Base-by-base conservation (phyloP, 106 monocot species). In the Allium cepa region DNA sequence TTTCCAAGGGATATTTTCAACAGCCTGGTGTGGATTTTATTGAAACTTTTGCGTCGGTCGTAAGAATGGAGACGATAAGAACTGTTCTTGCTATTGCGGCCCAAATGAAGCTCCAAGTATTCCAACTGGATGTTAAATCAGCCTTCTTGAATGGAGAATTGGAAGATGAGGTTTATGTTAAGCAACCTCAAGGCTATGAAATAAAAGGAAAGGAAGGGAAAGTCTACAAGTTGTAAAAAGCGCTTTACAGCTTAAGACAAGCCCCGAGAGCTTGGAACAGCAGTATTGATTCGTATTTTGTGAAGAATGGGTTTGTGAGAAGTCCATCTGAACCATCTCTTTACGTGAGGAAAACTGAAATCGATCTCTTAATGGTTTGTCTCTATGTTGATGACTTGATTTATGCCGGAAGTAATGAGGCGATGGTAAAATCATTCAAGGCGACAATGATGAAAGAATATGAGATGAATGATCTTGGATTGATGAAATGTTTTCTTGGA, bases 381-480 rank as follows among this genome's bases (percentile, higher is more conserved):
- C 50, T 76, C 46, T 76, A 76, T 53, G 53, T 76, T 7, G 76
- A 62, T 69, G 76, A 63, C 14, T 63, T 76, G 51, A 76, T 76
- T 0, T 69, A 60, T 11, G 15, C 27, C 2, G 58, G 26, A 12
- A 69, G 17, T 9, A 45, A 45, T 69, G 4, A 1, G 10, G 50
- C 28, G 36, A 56, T 69, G 14, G 46, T 57, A 27, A 15, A 56
- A 26, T 53, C 55, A 7, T 69, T 69, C 16, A 56, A 26, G 27
- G 22, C 22, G 53, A 10, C 10, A 15, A 52, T 53, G 52, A 27
- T 67, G 49, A 50, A 52, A 67, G 8, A 67, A 27, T 67, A 22
- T 22, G 51, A 67, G 51, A 67, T 52, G 67, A 67, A 16, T 51
- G 51, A 27, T 67, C 18, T 52, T 9, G 66, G 15, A 10, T 49